Base-by-base conservation (phyloP, 768 basidiomycete genomes). In the Amanita muscaria region DNA sequence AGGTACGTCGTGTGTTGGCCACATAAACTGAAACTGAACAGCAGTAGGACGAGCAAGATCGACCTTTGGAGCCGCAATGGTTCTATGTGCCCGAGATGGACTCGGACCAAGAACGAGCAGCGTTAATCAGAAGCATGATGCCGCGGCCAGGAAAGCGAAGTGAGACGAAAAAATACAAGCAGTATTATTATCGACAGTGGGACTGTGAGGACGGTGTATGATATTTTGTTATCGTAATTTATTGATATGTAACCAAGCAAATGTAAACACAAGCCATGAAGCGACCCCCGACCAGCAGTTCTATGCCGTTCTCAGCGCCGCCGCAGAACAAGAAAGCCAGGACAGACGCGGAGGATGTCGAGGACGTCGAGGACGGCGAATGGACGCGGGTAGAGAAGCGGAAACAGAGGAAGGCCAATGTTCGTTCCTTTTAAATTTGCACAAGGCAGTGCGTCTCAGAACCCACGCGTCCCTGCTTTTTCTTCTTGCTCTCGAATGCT, bases 141-240 rank as follows among this genome's bases (percentile, higher is more conserved):
- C 83, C 83, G 1, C 75, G 82, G 11, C 73, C 79, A 16, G 82
- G 70, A 44, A 88, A 87, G 63, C 65, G 86, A 43, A 79, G 64
- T 37, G 83, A 77, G 62, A 88, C 84, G 59, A 87, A 82, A 72
- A 82, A 86, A 64, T 83, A 81, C 49, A 88, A 88, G 60, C 82
- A 86, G 59, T 89, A 89, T 63, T 89, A 88, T 62, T 88, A 79
- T 64, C 70, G 72, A 22, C 86, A 76, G 53, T 87, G 83, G 83
- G 83, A 87, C 59, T 67, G 74, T 1, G 83, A 87, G 56, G 83
- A 86, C 49, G 80, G 72, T 39, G 56, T 73, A 45, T 76, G 6
- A 22, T 7, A 15, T 47, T 19, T 41, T 30, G 14, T 30, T 5
- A n/a, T 47, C 15, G 27, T 47, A 27, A 30, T 40, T 40, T 40